A percentile compares a stretch with the other conserved stretches of the same genome.
Conservation (phyloP, 2,329 filamentous ascomycete species). For the Tolypocladium tundrense region DNA sequence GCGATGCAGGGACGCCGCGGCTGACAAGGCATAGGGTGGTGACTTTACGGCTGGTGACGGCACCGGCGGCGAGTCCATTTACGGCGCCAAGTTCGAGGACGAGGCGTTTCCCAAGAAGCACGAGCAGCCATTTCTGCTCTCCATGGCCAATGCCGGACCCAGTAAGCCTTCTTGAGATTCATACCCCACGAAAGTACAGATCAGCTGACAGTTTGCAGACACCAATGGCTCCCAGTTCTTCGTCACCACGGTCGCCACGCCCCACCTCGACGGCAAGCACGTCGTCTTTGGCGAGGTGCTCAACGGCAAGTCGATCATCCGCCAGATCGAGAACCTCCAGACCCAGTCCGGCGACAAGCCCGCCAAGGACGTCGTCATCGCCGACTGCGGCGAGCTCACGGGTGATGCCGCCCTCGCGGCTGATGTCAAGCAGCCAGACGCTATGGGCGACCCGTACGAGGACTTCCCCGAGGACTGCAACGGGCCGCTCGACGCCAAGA, state of each 20-base stretch:
- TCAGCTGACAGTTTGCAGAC: constrained; percentile 30
- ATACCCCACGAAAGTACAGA: not conserved
- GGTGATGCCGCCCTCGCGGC: constrained; percentile 58
- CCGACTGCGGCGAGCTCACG: constrained; percentile 76
- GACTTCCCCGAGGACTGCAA: constrained; percentile 85
- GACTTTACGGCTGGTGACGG: constrained; percentile 94
- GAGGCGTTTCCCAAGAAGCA: constrained; percentile 93
- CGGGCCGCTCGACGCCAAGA: constrained; percentile 50
- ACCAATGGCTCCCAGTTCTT: constrained; percentile 99
- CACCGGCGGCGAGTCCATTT: constrained; percentile 94
- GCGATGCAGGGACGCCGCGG: not conserved
- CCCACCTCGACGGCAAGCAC: constrained; percentile 91
- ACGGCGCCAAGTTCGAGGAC: constrained; percentile 93
- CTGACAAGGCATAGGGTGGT: constrained; percentile 56
- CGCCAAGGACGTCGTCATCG: constrained; percentile 58
- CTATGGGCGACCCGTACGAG: constrained; percentile 84
- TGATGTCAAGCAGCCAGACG: constrained; percentile 61
- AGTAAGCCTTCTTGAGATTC: constrained; percentile 38
- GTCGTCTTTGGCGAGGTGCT: constrained; percentile 95
- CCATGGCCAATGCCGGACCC: constrained; percentile 95
- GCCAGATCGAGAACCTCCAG: constrained; percentile 76
- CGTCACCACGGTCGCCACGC: constrained; percentile 89
- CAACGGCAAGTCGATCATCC: constrained; percentile 81
- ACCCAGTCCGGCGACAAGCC: constrained; percentile 74
- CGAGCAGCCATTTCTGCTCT: constrained; percentile 83